Evolutionary conservation across 306 rosid genomes (phyloP), one percentile per base, ranked within the genome.

Genomic region (Cucurbita pepo): DNA sequence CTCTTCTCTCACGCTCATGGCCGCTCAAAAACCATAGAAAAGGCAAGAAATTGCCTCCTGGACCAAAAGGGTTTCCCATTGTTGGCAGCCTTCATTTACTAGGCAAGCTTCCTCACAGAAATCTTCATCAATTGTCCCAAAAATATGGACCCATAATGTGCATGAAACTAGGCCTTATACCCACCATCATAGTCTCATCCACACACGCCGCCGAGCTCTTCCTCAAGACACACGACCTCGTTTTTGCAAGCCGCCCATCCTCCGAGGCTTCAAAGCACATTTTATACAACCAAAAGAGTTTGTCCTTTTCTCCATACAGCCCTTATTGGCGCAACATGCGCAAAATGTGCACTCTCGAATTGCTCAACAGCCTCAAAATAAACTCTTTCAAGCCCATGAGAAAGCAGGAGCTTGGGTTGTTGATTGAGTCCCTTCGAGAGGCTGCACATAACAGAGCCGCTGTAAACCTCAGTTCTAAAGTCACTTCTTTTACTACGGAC

Each of bases 181-280:
- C 60, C 30, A 7, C 66, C 51, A 34, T 77, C 5, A 72, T 54
- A 5, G 65, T 84, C 44, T 80, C 86, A 0, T 84, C 91, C 30
- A 73, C 89, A 7, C 61, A 55, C 52, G 51, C 82, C 6, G 92
- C 89, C 0, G 75, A 90, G 56, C 83, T 72, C 8, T 82, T 87
- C 76, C 89, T 90, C 66, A 87, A 78, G 72, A 87, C 85, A 6
- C 79, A 85, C 18, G 89, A 87, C 81, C 79, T 45, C 8, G 66
- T 63, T 9, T 81, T 81, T 21, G 85, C 82, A 1, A 54, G 65
- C 43, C 62, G 85, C 11, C 85, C 85, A 3, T 51, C 71, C 10
- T 22, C 45, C 2, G 38, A 60, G 30, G 75, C 78, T 1, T 25
- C 82, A 30, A 75, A 75, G 67, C 67, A 78, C 21, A 56, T 82